A percentile compares a stretch with the other conserved stretches of the same genome.
Conservation (phyloP, 441 rosid species). For the Oxalis stricta region DNA sequence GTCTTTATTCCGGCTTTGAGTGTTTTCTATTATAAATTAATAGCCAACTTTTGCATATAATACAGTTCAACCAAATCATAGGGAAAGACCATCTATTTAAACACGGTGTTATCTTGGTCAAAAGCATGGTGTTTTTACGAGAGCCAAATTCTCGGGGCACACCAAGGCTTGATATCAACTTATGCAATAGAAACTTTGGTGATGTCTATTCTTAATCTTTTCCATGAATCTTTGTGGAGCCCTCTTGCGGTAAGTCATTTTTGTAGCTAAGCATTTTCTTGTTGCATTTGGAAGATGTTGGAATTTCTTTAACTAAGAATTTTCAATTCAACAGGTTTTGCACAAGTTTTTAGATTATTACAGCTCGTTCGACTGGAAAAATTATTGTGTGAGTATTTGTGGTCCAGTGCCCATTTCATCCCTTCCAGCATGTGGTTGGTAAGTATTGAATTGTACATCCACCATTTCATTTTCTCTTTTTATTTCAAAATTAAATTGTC, state of each 20-base stretch:
- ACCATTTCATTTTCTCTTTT: conserved; percentile 2
- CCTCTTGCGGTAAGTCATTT: conserved; percentile 61
- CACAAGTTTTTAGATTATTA: conserved; percentile 70
- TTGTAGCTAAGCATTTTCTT: conserved; percentile 6
- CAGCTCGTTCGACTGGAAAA: conserved; percentile 77
- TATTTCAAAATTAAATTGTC: neutral
- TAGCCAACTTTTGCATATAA: conserved; percentile 2
- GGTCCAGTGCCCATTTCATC: conserved; percentile 54
- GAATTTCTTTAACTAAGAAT: neutral
- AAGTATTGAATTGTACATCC: conserved; percentile 12
- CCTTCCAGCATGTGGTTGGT: conserved; percentile 44
- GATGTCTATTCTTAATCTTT: conserved; percentile 53
- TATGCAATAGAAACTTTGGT: conserved; percentile 79
- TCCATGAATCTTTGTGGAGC: conserved; percentile 54
- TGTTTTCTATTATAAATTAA: neutral
- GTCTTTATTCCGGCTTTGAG: neutral
- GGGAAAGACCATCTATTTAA: conserved; percentile 82
- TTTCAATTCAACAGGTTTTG: conserved; percentile 46
- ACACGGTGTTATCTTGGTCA: conserved; percentile 62
- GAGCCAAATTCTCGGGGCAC: conserved; percentile 89
- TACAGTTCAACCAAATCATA: conserved; percentile 60
- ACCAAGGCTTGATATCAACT: conserved; percentile 72
- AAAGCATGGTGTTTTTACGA: conserved; percentile 97
- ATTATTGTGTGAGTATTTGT: conserved; percentile 34
- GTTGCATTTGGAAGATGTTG: conserved; percentile 5